Evolutionary conservation across 2,329 filamentous ascomycete species (phyloP), one percentile per base, ranked within the genome.

Genomic region (Trichoderma koningii): DNA sequence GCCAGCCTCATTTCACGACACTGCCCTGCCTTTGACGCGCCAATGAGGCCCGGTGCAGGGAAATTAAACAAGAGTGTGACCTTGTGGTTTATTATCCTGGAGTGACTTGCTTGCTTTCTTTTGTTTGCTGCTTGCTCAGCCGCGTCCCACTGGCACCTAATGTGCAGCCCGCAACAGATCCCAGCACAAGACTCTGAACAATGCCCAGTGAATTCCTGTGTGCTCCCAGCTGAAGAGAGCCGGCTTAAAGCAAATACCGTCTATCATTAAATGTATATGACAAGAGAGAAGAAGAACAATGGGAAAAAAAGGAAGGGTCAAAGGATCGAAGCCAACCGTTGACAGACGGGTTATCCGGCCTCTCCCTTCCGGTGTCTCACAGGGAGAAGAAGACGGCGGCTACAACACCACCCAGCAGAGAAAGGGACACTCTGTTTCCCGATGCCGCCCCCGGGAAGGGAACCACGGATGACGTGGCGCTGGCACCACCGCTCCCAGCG

Each of bases 231-330:
- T 61, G 14, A 52, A 61, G 47, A 52, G 47, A 44, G 47, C 57
- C 26, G n/a, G 30, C 57, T 28, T 26, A 55, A 42, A 50, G 10
- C 14, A 60, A 60, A 53, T 30, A 41, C 15, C 17, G n/a, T 48
- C 63, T 53, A 65, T 60, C 48, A 65, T 60, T 65, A 65, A 65
- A 47, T 57, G 48, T 53, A 48, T 65, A 48, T 53, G 41, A 47
- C 48, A 52, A 48, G 41, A 47, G 42, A 47, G 42, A 42, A 56
- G 34, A 44, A 52, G 23, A 56, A 42, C 23, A 15, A 50, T 19
- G 30, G 42, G n/a, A n/a, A 26, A 42, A 44, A 30, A 56, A 23
- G 21, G 7, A 50, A 42, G 51, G 56, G 28, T 50, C 7, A 30
- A 14, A 38, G 34, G 34, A 14, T 5, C 12, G 34, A 14, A 9